Evolutionary conservation across 1,284 basidiomycete genomes (phyloP), one percentile per base, ranked within the genome.

Genomic region (Cryptococcus amylolentus): DNA sequence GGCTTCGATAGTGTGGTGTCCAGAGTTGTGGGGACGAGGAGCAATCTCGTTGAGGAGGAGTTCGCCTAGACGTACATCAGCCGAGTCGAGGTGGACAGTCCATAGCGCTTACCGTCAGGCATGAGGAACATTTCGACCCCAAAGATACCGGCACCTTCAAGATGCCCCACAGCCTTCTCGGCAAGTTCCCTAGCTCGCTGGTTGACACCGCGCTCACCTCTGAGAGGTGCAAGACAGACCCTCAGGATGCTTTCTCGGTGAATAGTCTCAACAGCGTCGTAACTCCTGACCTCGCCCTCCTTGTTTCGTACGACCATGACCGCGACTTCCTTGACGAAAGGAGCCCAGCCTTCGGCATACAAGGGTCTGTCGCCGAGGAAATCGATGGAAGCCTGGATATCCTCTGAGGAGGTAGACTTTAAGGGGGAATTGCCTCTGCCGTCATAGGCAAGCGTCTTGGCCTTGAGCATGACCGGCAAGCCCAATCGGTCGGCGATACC

Each of bases 1-100:
- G 0, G 95, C 94, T 78, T 98, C 95, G 71, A 98, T 98, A n/a
- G 95, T 98, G 78, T 98, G 97, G 76, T 99, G 96, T 0, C 95
- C 95, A 9, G 93, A 97, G 79, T 98, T 99, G 78, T 99, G 96
- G 0, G 96, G 95, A 23, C 96, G 84, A n/a, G 96, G 96, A 0
- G 96, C 96, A 61, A 99, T 97, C 79, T 99, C 96, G 77, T 99
- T 98, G 65, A 98, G 83, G 57, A 88, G 85, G 3, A 98, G 82
- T 0, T 81, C 77, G 26, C 88, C 91, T 94, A 65, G 50, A 52
- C 63, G 46, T 55, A 50, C 45, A 28, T 50, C 48, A 35, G 23
- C 55, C 37, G 40, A 51, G 31, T 42, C 23, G 16, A 31, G 9
- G 52, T 8, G 12, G 45, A 26, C 42, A 44, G n/a, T 10, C 14